Base-by-base conservation (phyloP, 2,329 filamentous ascomycete species). In the Hymenoscyphus occultus region DNA sequence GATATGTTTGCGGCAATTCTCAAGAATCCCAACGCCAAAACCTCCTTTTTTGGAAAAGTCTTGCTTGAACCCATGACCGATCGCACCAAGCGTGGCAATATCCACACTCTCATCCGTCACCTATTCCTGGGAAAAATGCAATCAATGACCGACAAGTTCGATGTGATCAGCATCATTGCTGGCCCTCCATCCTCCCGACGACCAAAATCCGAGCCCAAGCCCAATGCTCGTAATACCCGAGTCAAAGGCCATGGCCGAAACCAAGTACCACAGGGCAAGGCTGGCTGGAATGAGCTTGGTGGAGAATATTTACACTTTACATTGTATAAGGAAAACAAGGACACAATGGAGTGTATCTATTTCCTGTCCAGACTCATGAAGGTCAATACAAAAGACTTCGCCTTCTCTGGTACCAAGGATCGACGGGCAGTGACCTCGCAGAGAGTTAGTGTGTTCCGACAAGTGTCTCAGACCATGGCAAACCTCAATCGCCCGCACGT, bases 251-350 rank as follows among this genome's bases (percentile, higher is more conserved):
- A 63, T 6, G 62, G 64, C 56, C 62, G 63, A 4, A 58, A 64
- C 7, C 64, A 65, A 39, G 66, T 72, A 57, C 59, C 67, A 28
- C 72, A 68, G 71, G 68, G 80, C 56, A 84, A 83, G 70, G 72
- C 84, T 42, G 81, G 80, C 61, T 90, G 87, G 87, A 80, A 86
- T 62, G 87, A 90, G 69, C 79, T 88, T 54, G 88, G 88, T 42
- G 89, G 89, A 9, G 84, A 88, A 65, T 87, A 88, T 72, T 77
- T 91, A n/a, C 89, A 92, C 74, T 91, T 91, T 73, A 88, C 86
- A 0, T 79, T 92, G 45, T 89, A 90, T 80, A 92, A 92, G 76
- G 89, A 91, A 75, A 92, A 92, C 76, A 90, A 90, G 73, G 89
- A 91, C 72, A 91, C 89, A 0, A 90, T 91, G 88, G 89, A 92